phyloP scores from a whole-genome alignment of 805 yeast species.

The Komagataella pastoris region DNA sequence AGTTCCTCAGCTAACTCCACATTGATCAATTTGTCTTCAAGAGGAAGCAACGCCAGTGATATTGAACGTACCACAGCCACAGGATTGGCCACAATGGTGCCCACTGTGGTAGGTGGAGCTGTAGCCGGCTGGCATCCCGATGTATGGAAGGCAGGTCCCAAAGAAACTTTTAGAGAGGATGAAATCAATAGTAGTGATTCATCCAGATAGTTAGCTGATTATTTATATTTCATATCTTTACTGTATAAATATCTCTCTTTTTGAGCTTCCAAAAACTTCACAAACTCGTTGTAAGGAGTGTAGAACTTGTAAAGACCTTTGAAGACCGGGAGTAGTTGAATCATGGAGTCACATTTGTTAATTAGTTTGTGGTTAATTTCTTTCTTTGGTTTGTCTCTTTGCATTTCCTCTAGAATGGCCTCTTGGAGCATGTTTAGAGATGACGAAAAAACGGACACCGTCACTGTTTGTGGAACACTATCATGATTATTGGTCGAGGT shows the following conservation, averaged over 20 bases:
- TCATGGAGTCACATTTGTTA: conserved; percentile 31
- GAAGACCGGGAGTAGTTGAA: conserved; percentile 37
- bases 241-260: conserved; percentile 8
- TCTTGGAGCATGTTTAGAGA: conserved; percentile 32
- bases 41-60: conserved; percentile 3
- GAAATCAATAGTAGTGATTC: neutral
- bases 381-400: conserved; percentile 10
- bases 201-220: neutral
- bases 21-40: neutral
- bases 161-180: neutral
- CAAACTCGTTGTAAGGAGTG: conserved; percentile 34
- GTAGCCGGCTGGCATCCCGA: conserved; percentile 33
- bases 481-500: conserved; percentile 2
- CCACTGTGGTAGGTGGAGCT: conserved; percentile 43
- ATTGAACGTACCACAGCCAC: neutral
- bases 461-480: conserved; percentile 4
- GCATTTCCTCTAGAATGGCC: conserved; percentile 28
- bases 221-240: neutral
- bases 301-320: conserved; percentile 37
- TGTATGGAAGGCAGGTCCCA: neutral
- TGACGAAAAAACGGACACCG: conserved; percentile 15
- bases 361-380: conserved; percentile 18
- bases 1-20: neutral
- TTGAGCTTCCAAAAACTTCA: conserved; percentile 23
- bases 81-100: conserved; percentile 26